Conservation (phyloP, 2,329 filamentous ascomycete species). For the Colletotrichum spaethianum region DNA sequence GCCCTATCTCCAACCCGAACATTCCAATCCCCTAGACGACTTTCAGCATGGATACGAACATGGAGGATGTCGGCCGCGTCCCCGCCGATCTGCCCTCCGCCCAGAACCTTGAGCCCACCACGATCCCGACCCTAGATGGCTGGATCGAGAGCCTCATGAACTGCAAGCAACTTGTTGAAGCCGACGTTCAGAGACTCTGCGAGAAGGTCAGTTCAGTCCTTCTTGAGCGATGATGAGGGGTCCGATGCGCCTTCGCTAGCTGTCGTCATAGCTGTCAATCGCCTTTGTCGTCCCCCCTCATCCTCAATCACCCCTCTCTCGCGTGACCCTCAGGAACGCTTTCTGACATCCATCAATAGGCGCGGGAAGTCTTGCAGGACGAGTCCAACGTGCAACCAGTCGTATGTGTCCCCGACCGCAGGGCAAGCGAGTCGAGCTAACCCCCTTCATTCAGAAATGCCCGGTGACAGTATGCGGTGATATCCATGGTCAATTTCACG, state of each 20-base stretch:
- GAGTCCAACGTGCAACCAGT: constrained; percentile 99
- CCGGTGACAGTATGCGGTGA: constrained; percentile 98
- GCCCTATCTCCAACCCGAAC: constrained; percentile 1
- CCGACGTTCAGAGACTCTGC: constrained; percentile 95
- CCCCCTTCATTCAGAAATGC: constrained; percentile 79
- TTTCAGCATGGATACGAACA: constrained; percentile 89
- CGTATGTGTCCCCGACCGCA: constrained; percentile 68
- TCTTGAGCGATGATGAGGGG: neutral
- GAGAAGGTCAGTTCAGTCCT: constrained; percentile 81
- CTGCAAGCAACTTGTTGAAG: constrained; percentile 97
- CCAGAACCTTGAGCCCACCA: constrained; percentile 80
- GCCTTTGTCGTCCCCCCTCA: constrained; percentile 34
- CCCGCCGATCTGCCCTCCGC: constrained; percentile 83
- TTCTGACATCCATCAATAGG: constrained; percentile 68
- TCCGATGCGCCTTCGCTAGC: constrained; percentile 16
- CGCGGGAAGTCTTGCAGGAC: constrained; percentile 94
- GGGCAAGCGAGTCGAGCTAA: constrained; percentile 47
- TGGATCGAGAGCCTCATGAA: constrained; percentile 99
- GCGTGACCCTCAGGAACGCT: constrained; percentile 48
- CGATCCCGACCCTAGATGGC: constrained; percentile 93
- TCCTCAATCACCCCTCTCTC: constrained; percentile 45
- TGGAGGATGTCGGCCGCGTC: constrained; percentile 96
- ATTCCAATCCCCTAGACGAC: constrained; percentile 29
- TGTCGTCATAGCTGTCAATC: constrained; percentile 25
- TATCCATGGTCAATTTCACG: constrained; percentile 99